These are phyloP conservation scores for Alternaria sp. DNA, from an alignment of 2,329 filamentous ascomycete genomes.

Conservation along the genomic window DNA sequence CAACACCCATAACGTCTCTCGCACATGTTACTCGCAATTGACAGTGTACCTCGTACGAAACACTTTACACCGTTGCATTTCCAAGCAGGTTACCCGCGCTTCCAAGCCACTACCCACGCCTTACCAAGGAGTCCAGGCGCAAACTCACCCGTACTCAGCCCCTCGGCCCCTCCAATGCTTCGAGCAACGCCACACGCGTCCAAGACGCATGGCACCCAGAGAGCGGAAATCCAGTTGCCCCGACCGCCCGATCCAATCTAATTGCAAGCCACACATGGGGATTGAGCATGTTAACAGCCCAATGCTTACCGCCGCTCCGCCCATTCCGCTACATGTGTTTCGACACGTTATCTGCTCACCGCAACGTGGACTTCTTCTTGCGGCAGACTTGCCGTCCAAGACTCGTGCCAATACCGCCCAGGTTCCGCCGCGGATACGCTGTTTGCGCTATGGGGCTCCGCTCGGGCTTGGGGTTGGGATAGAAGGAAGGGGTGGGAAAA, in stretches of 20 bases:
- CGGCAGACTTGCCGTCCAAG: conserved; percentile 9
- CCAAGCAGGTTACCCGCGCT: conserved; percentile 4
- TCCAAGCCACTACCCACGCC: conserved; percentile 4
- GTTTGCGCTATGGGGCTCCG: conserved; percentile 1
- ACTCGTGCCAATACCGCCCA: conserved; percentile 3
- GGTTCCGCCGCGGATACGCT: background rate
- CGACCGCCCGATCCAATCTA: background rate
- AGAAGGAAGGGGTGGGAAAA: background rate
- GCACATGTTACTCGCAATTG: background rate
- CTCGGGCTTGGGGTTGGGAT: background rate
- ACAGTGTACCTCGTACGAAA: background rate
- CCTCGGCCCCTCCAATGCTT: background rate
- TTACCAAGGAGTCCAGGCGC: background rate
- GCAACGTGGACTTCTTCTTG: background rate
- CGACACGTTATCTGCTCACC: conserved; percentile 1
- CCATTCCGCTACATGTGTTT: background rate
- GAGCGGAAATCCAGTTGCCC: background rate
- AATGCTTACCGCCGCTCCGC: background rate
- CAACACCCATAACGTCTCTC: background rate
- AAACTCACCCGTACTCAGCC: background rate
- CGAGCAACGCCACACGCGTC: background rate
- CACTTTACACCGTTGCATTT: background rate
- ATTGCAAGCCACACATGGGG: background rate
- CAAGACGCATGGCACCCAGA: background rate
- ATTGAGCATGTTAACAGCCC: background rate